Evolutionary conservation across 768 basidiomycete genomes (phyloP).

Genomic region (Ramaria sp.): DNA sequence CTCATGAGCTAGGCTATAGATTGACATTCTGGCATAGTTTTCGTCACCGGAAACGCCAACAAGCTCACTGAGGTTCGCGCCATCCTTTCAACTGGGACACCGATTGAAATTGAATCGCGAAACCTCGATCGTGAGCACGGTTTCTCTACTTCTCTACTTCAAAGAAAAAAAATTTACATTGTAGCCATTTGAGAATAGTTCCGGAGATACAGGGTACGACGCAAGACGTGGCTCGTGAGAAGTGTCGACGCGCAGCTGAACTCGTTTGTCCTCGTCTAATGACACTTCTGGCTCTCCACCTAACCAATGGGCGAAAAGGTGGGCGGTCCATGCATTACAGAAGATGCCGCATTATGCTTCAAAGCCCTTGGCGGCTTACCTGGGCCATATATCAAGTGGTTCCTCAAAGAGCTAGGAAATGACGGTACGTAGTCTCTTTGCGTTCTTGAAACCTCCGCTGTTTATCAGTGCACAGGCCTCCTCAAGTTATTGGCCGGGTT

Average conservation of each 20-base stretch:
- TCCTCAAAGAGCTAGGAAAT: constrained; percentile 73
- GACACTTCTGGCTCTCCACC: not conserved
- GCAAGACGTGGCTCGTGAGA: constrained; percentile 77
- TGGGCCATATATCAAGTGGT: constrained; percentile 95
- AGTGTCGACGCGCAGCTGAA: constrained; percentile 79
- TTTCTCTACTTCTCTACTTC: not conserved
- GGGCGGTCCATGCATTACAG: constrained; percentile 55
- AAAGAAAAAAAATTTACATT: not conserved
- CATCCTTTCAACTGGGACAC: constrained; percentile 62
- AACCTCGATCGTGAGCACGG: constrained; percentile 63
- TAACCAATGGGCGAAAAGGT: constrained; percentile 19
- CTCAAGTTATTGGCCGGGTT: constrained; percentile 78
- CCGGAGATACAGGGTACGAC: constrained; percentile 96
- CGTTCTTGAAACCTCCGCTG: not conserved
- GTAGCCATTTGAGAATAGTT: constrained; percentile 35
- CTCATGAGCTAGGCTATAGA: not conserved
- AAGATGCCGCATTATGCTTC: constrained; percentile 92
- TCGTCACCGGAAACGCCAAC: constrained; percentile 91
- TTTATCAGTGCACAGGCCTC: constrained; percentile 36
- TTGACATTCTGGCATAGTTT: constrained; percentile 41
- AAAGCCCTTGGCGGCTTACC: constrained; percentile 83
- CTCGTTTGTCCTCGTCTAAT: constrained; percentile 32
- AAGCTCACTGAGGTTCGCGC: constrained; percentile 82
- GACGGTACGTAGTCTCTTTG: constrained; percentile 40
- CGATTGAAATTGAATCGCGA: constrained; percentile 67